A percentile compares a stretch with the other conserved stretches of the same genome.
Conservation (phyloP, 73 alveolate genomes). For the Strombidium stylifer region DNA sequence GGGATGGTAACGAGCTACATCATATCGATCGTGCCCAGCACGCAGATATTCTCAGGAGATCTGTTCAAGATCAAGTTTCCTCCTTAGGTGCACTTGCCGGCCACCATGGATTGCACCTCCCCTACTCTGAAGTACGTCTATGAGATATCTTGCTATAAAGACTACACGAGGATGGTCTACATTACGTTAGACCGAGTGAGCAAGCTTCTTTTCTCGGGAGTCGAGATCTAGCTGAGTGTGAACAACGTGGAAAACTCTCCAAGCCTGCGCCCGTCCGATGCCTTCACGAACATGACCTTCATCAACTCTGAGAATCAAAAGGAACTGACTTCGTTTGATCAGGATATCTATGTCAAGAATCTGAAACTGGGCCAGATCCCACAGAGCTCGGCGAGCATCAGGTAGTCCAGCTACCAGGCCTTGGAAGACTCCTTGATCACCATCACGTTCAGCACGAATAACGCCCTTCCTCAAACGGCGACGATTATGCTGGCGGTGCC, state of each 20-base stretch:
- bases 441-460: conserved; percentile 5
- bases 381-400: neutral
- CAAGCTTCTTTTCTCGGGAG: neutral
- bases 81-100: conserved; percentile 18
- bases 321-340: neutral
- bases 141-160: conserved; percentile 5
- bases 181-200: neutral
- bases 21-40: no score
- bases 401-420: conserved; percentile 18
- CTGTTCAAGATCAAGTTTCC: conserved; percentile 9
- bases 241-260: conserved; percentile 4
- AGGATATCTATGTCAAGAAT: neutral
- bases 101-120: neutral
- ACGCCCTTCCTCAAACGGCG: conserved; percentile 10
- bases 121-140: neutral
- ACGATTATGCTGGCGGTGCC: conserved; percentile 18
- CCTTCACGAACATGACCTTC: conserved; percentile 14
- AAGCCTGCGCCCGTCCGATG: conserved; percentile 21
- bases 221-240: neutral
- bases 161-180: neutral
- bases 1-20: no score
- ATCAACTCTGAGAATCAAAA: neutral
- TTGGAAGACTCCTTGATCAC: conserved; percentile 1
- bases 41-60: conserved; percentile 13
- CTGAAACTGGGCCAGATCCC: neutral